These are phyloP conservation scores for Prinsepia uniflora DNA, from an alignment of 306 rosid genomes.

Conservation along the genomic window DNA sequence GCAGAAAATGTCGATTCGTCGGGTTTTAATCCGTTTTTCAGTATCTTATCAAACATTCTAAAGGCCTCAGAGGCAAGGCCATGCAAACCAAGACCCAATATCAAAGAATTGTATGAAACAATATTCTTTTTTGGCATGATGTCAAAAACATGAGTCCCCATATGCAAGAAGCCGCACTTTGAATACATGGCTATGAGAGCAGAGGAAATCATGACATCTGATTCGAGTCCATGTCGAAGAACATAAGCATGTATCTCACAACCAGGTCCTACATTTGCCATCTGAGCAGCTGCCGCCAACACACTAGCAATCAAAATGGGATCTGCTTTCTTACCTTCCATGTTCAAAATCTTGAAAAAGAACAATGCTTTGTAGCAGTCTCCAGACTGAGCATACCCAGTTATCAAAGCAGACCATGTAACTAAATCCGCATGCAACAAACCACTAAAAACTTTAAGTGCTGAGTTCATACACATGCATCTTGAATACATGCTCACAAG, in stretches of 20 bases:
- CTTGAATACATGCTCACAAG: constrained; percentile 82
- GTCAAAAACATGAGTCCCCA: constrained; percentile 51
- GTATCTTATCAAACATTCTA: constrained; percentile 46
- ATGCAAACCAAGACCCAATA: constrained; percentile 72
- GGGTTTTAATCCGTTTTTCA: constrained; percentile 47
- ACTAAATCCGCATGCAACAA: constrained; percentile 69
- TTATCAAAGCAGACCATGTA: constrained; percentile 77
- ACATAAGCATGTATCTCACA: constrained; percentile 64
- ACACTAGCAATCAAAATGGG: constrained; percentile 61
- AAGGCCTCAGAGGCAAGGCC: constrained; percentile 70
- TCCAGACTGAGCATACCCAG: constrained; percentile 68
- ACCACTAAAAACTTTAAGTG: constrained; percentile 53
- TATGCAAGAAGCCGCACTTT: constrained; percentile 67
- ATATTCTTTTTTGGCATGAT: constrained; percentile 52
- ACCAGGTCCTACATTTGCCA: constrained; percentile 50
- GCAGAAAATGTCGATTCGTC: constrained; percentile 80
- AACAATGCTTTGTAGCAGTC: constrained; percentile 44
- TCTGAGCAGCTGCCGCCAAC: constrained; percentile 68
- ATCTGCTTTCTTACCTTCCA: constrained; percentile 56
- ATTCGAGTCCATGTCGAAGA: constrained; percentile 64
- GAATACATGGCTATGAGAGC: constrained; percentile 77
- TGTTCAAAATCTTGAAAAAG: constrained; percentile 54
- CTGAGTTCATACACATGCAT: constrained; percentile 59
- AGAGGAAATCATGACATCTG: constrained; percentile 66
- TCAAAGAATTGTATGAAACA: constrained; percentile 68